Evolutionary conservation across 179 eudicot genomes (phyloP).

Genomic region (Beta lomatogona): DNA sequence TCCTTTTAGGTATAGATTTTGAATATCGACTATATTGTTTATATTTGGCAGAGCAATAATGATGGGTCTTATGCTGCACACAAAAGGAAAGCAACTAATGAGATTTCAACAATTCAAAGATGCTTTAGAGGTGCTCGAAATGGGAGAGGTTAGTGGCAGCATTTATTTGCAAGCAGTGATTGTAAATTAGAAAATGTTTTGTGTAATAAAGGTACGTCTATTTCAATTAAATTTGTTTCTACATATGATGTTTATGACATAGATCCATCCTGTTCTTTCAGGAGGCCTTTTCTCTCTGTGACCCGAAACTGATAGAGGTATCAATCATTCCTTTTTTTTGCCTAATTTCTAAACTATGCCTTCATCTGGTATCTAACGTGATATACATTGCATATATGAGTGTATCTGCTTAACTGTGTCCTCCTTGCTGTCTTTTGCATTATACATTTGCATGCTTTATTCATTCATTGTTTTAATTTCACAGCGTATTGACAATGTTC

Average conservation of each 20-base stretch:
- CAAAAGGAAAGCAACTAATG: slow-evolving; percentile 72
- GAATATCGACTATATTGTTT: background rate
- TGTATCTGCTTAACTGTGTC: background rate
- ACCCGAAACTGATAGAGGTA: slow-evolving; percentile 74
- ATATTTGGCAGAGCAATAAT: slow-evolving; percentile 68
- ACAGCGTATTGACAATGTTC: slow-evolving; percentile 77
- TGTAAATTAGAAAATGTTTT: background rate
- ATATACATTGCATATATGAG: background rate
- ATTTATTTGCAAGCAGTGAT: background rate
- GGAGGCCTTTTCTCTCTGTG: slow-evolving; percentile 89
- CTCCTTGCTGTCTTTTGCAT: background rate
- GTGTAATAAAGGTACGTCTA: background rate
- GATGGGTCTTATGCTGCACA: slow-evolving; percentile 97
- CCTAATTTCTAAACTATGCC: background rate
- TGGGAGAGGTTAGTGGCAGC: slow-evolving; percentile 69
- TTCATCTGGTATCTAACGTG: slow-evolving; percentile 2
- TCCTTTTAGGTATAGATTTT: background rate
- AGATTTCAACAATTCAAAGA: slow-evolving; percentile 55
- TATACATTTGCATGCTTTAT: background rate
- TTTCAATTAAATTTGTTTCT: background rate
- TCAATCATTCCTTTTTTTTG: background rate
- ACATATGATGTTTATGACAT: background rate
- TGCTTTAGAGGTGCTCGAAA: slow-evolving; percentile 82
- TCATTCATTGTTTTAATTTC: slow-evolving; percentile 15
- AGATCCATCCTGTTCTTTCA: slow-evolving; percentile 37